Percentiles rank a stretch among this genome's conserved stretches.
These are phyloP conservation scores for Mrakia hoshinonis DNA, from an alignment of 768 basidiomycete genomes.

Conservation along the genomic window DNA sequence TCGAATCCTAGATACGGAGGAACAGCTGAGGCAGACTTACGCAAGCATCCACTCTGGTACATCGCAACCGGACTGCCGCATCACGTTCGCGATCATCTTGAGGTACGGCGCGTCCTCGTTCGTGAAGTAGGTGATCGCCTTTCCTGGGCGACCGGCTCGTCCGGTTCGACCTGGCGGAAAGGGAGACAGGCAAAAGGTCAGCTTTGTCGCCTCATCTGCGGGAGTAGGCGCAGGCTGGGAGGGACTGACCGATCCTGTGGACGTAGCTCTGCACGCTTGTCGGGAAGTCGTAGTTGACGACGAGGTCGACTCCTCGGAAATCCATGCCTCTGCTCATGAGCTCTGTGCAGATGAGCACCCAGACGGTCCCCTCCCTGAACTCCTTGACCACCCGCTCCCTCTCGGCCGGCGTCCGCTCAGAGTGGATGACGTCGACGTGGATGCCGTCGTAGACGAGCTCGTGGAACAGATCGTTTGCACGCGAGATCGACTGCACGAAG, in stretches of 20 bases:
- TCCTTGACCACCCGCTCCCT: conserved; percentile 73
- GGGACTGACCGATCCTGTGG: conserved; percentile 70
- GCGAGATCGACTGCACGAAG: conserved; percentile 75
- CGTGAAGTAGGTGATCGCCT: conserved; percentile 92
- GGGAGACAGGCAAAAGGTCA: background rate
- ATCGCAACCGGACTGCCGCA: conserved; percentile 77
- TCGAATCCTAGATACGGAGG: background rate
- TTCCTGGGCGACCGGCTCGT: conserved; percentile 81
- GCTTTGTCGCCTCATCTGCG: background rate
- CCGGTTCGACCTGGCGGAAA: conserved; percentile 69
- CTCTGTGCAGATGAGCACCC: conserved; percentile 94
- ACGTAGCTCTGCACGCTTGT: conserved; percentile 91
- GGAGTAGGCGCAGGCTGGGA: background rate
- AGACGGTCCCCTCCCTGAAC: conserved; percentile 82
- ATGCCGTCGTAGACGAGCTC: conserved; percentile 68
- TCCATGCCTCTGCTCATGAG: conserved; percentile 98
- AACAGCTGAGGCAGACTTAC: conserved; percentile 1
- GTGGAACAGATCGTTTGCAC: conserved; percentile 56
- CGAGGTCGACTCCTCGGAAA: conserved; percentile 85
- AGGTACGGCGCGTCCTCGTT: conserved; percentile 84
- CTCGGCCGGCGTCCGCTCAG: conserved; percentile 76
- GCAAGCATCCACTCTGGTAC: conserved; percentile 95
- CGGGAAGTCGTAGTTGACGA: conserved; percentile 79
- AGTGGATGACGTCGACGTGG: conserved; percentile 84
- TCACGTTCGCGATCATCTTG: conserved; percentile 91